Evolutionary conservation across 331 rosid species (phyloP).

Genomic region (Rhamnella rubrinervis): DNA sequence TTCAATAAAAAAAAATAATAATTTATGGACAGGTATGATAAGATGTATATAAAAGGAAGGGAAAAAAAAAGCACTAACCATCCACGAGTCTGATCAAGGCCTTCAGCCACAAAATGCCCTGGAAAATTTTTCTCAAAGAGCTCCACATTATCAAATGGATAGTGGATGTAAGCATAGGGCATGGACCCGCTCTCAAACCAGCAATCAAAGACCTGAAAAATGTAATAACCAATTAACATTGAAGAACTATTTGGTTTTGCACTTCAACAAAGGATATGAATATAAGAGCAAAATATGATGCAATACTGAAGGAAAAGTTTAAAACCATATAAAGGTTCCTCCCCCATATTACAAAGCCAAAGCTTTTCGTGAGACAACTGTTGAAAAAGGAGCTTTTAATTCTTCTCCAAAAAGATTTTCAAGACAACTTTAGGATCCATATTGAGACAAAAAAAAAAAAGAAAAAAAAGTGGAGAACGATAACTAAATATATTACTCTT

Average conservation of each 20-base stretch:
- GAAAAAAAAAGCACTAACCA: slow-evolving; percentile 52
- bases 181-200: slow-evolving; percentile 99
- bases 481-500: too few species aligned
- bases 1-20: slow-evolving; percentile 4
- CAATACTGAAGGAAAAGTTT: background rate
- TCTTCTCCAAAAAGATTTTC: too few species aligned
- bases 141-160: slow-evolving; percentile 90
- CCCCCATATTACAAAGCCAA: too few species aligned
- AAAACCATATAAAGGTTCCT: background rate
- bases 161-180: slow-evolving; percentile 98
- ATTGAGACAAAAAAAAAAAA: too few species aligned
- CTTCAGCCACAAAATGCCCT: slow-evolving; percentile 98
- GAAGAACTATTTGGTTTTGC: slow-evolving; percentile 1
- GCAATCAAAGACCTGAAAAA: slow-evolving; percentile 92
- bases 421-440: too few species aligned
- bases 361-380: too few species aligned
- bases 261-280: too few species aligned
- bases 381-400: too few species aligned
- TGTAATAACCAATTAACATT: slow-evolving; percentile 14
- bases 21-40: background rate
- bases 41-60: background rate
- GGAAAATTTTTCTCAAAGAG: slow-evolving; percentile 95
- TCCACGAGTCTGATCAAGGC: slow-evolving; percentile 98
- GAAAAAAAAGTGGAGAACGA: too few species aligned
- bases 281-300: too few species aligned